Base-by-base conservation (phyloP, 2,329 filamentous ascomycete species). In the Xylaria sp. region DNA sequence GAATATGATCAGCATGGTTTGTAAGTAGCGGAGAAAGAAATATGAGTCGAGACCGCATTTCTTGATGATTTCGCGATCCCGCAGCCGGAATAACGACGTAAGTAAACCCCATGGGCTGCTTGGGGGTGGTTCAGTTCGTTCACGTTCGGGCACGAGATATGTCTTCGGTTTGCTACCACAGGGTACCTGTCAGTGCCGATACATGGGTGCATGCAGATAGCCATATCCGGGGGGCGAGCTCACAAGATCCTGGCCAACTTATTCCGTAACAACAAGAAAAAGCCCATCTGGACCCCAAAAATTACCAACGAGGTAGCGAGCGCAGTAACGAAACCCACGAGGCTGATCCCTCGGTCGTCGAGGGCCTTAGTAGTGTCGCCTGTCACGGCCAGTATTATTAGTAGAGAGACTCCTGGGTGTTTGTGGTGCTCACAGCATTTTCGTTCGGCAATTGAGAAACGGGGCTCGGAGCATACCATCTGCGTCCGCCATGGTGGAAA, bases 1-100 rank as follows among this genome's bases (percentile, higher is more conserved):
- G 78, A 99, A 98, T 70, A 99, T 97, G 77, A 97, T 90, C 50
- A 98, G 86, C 5, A 98, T 88, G 76, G 93, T 91, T 69, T 91
- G 89, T 30, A 94, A 83, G 79, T 93, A 94, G 71, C 92, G 77
- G 23, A 79, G 74, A 61, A 99, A 99, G 83, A 98, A 97, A 81
- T 97, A 99, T 76, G 95, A 94, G 78, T 99, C 96, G 10, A 99
- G 87, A 20, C 96, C 96, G 73, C 95, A 97, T 80, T 97, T 97
- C 61, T 95, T 91, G 75, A 99, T 97, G 73, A 99, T 89, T 73
- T 97, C 93, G 13, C 93, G 85, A 69, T 93, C 87, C 83, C 89
- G 79, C 82, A 93, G 82, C 82, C 90, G 79, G 82, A 92, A 84
- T 85, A 97, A 71, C 83, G 83, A 78, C 80, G 86, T 77, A 73